Evolutionary conservation across 768 basidiomycete genomes (phyloP).

Genomic region (Strobilomyces confusus): DNA sequence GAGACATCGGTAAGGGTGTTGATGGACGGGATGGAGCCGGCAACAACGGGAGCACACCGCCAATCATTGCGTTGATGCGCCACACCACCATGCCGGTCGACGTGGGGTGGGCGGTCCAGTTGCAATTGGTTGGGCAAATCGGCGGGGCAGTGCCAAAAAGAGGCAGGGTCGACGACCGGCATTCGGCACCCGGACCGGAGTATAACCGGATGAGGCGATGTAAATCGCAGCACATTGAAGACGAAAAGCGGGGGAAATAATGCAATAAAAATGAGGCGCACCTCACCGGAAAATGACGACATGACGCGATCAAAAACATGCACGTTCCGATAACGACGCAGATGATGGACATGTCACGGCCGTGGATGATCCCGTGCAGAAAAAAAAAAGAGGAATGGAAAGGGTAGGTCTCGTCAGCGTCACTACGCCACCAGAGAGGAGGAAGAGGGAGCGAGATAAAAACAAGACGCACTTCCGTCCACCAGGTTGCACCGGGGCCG

Average conservation of each 20-base stretch:
- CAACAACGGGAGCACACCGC: slow-evolving; percentile 5
- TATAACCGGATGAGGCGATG: slow-evolving; percentile 7
- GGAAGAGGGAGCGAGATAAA: neutral
- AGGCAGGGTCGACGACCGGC: neutral
- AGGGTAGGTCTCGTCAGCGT: slow-evolving; percentile 12
- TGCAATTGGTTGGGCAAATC: slow-evolving; percentile 10
- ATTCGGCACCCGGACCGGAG: slow-evolving; percentile 10
- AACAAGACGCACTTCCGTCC: slow-evolving; percentile 25
- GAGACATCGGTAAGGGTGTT: too few relatives aligned
- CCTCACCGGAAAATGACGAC: slow-evolving; percentile 1
- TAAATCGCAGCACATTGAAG: neutral
- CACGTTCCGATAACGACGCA: neutral
- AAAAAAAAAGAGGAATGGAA: neutral
- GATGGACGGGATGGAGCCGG: slow-evolving; percentile 1
- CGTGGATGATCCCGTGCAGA: neutral
- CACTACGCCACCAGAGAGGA: neutral
- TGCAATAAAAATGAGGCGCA: neutral
- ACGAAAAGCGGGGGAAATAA: neutral
- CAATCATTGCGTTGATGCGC: slow-evolving; percentile 10
- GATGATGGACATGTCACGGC: neutral
- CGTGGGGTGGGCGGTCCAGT: neutral
- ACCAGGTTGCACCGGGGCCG: slow-evolving; percentile 13
- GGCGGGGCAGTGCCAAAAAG: slow-evolving; percentile 10
- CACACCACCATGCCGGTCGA: slow-evolving; percentile 5
- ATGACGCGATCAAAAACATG: neutral